Evolutionary conservation across 2,329 filamentous ascomycete species (phyloP).

Genomic region (Coniochaeta sp.): DNA sequence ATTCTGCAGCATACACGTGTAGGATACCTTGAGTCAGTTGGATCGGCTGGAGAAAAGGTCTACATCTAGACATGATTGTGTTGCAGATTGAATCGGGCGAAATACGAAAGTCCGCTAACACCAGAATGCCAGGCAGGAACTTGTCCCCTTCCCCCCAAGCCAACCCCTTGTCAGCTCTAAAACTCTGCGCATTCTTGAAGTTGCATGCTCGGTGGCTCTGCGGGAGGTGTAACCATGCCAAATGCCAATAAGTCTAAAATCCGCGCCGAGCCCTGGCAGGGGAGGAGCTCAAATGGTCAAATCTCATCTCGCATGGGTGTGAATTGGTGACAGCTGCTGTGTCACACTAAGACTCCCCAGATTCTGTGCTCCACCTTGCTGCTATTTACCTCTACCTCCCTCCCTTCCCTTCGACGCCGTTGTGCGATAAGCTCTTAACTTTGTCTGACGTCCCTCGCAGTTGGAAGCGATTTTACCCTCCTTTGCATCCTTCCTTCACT

Average conservation of each 20-base stretch:
- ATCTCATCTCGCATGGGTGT: neutral
- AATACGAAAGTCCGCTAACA: neutral
- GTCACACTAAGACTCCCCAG: neutral
- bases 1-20: too few species aligned
- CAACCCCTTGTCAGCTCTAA: neutral
- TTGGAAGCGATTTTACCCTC: neutral
- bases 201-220: neutral
- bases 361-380: neutral
- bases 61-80: neutral
- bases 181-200: neutral
- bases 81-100: neutral
- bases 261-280: neutral
- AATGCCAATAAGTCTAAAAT: neutral
- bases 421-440: neutral
- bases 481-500: neutral
- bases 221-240: neutral
- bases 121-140: too few species aligned
- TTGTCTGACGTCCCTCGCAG: neutral
- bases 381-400: neutral
- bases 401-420: neutral
- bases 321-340: neutral
- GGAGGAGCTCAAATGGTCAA: neutral
- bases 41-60: neutral
- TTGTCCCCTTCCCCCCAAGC: too few species aligned
- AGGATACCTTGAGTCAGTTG: too few species aligned